A percentile compares a stretch with the other conserved stretches of the same genome.
These are phyloP conservation scores for Saturnispora hagleri DNA, from an alignment of 805 yeast species.

Conservation along the genomic window DNA sequence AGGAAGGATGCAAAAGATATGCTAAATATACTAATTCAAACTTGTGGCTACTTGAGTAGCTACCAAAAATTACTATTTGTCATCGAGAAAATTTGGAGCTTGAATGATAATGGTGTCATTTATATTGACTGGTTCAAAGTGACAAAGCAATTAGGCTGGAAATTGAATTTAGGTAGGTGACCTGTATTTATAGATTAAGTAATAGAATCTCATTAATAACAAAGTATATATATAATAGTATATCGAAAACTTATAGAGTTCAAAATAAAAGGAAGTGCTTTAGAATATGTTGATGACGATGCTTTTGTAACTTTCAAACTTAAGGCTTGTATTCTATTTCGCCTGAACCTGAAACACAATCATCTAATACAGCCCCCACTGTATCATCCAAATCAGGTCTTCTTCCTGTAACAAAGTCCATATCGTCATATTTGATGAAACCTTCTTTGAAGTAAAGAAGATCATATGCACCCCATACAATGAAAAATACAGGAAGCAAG, in stretches of 20 bases:
- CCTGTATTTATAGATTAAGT: neutral
- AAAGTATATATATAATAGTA: neutral
- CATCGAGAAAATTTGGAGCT: constrained; percentile 29
- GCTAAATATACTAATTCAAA: constrained; percentile 25
- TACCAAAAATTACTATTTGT: constrained; percentile 24
- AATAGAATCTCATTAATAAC: neutral
- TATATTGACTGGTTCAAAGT: constrained; percentile 34
- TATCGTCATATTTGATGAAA: constrained; percentile 32
- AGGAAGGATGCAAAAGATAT: constrained; percentile 19
- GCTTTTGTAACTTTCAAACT: neutral
- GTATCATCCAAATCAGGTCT: constrained; percentile 28
- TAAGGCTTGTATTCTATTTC: neutral
- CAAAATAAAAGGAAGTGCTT: neutral
- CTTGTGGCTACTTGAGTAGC: constrained; percentile 25
- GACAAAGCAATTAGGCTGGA: constrained; percentile 32
- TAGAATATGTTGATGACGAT: neutral
- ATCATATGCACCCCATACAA: constrained; percentile 27
- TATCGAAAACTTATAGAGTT: neutral
- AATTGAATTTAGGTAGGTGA: constrained; percentile 20
- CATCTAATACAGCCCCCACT: constrained; percentile 10
- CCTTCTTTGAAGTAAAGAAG: constrained; percentile 15
- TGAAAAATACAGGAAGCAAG: constrained; percentile 46
- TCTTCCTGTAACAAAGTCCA: constrained; percentile 45
- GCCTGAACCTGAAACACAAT: neutral
- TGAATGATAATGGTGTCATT: constrained; percentile 26